Evolutionary conservation across 345 rosid species (phyloP).

Genomic region (Citrus trifoliata): DNA sequence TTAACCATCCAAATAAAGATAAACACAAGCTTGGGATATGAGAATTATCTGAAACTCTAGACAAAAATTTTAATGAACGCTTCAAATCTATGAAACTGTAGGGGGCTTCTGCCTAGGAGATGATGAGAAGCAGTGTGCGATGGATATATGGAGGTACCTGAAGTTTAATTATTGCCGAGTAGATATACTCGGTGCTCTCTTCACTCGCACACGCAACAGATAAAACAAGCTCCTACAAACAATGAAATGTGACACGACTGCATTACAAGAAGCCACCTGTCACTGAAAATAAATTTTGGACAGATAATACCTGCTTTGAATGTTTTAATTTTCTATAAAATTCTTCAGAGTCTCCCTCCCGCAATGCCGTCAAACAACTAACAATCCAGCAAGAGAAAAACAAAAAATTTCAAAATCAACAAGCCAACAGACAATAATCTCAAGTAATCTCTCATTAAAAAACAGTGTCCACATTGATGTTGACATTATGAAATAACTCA

Average conservation of each 20-base stretch:
- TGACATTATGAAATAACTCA: neutral
- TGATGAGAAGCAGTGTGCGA: conserved; percentile 17
- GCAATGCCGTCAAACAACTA: conserved; percentile 86
- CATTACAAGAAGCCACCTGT: conserved; percentile 8
- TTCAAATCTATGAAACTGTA: neutral
- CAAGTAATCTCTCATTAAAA: neutral
- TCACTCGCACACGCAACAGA: conserved; percentile 76
- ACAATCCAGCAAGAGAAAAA: conserved; percentile 22
- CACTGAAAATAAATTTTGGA: conserved; percentile 10
- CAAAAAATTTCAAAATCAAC: conserved; percentile 5
- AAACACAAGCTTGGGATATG: neutral
- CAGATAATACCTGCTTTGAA: conserved; percentile 68
- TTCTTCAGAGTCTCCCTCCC: conserved; percentile 76
- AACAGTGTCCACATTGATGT: neutral
- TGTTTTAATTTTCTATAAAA: conserved; percentile 53
- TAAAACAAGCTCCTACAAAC: conserved; percentile 68
- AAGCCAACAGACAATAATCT: neutral
- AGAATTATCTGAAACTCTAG: neutral
- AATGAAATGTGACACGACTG: conserved; percentile 8
- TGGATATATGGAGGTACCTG: conserved; percentile 46
- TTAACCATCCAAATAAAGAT: neutral
- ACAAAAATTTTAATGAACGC: neutral
- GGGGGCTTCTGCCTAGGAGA: neutral
- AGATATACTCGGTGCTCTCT: conserved; percentile 85
- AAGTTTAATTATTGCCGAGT: conserved; percentile 73